phyloP scores from a whole-genome alignment of 345 rosid genomes.

The Citrus australasica region DNA sequence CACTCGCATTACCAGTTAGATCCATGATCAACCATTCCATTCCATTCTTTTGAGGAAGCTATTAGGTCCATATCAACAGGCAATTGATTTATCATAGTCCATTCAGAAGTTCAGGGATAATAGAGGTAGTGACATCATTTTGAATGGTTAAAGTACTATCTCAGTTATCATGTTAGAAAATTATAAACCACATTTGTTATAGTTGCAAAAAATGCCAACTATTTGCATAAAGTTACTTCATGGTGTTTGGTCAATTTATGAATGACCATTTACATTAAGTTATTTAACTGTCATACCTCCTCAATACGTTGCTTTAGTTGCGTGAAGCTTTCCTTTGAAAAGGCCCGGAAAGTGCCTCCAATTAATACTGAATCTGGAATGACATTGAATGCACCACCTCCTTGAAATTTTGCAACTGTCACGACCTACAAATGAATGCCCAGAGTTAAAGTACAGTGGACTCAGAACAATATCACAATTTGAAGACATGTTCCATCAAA shows the following conservation, averaged over 20 bases:
- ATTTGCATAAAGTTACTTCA: background rate
- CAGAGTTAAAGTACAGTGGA: background rate
- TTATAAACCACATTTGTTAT: background rate
- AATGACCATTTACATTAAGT: background rate
- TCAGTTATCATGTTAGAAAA: background rate
- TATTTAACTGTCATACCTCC: conserved; percentile 44
- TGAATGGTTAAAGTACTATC: too few species aligned
- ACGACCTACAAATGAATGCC: conserved; percentile 54
- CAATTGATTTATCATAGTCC: background rate
- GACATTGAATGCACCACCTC: conserved; percentile 77
- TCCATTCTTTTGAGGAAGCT: too few species aligned
- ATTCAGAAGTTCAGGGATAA: background rate
- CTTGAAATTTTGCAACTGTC: conserved; percentile 61
- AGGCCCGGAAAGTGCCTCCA: conserved; percentile 83
- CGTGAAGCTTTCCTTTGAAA: conserved; percentile 45
- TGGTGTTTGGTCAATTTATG: background rate
- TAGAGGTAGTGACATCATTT: background rate
- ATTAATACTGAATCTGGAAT: conserved; percentile 81
- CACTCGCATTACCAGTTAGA: too few species aligned
- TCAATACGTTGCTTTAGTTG: conserved; percentile 56
- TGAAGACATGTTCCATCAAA: background rate
- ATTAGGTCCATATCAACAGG: too few species aligned
- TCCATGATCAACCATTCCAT: too few species aligned
- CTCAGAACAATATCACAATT: background rate
- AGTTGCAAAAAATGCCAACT: background rate